Evolutionary conservation across 352 stramenopile species (phyloP).

Genomic region (Thalassiosira mediterranea): DNA sequence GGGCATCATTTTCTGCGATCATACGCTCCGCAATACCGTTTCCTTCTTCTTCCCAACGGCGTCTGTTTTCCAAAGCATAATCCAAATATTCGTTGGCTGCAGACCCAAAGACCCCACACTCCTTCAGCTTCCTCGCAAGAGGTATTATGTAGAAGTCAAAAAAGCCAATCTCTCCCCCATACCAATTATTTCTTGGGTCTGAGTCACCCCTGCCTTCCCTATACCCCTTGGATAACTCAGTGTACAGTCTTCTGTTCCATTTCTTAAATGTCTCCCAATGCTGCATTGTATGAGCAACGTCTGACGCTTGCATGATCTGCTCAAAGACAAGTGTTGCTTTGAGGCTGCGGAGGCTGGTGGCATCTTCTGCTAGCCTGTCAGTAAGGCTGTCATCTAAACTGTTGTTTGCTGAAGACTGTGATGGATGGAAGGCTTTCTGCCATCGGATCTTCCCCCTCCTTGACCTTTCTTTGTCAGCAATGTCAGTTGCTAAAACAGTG

Average conservation of each 20-base stretch:
- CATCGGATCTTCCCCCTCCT: constrained; percentile 18
- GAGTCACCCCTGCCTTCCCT: constrained; percentile 22
- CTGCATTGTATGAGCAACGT: constrained; percentile 57
- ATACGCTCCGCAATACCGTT: constrained; percentile 28
- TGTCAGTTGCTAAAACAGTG: constrained; percentile 45
- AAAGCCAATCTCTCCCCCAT: constrained; percentile 55
- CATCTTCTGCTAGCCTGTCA: constrained; percentile 2
- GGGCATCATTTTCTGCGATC: constrained; percentile 10
- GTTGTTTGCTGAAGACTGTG: too few species aligned
- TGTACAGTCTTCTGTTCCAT: constrained; percentile 55
- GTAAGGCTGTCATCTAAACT: background rate
- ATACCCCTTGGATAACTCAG: constrained; percentile 40
- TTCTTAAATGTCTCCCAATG: constrained; percentile 51
- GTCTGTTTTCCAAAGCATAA: constrained; percentile 35
- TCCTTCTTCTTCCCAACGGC: constrained; percentile 32
- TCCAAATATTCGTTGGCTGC: constrained; percentile 26
- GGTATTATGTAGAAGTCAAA: constrained; percentile 63
- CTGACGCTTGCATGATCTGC: constrained; percentile 53
- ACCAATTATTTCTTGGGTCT: constrained; percentile 47
- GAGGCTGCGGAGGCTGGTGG: constrained; percentile 22
- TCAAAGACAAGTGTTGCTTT: constrained; percentile 47
- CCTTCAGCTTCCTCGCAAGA: constrained; percentile 35
- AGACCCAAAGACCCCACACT: constrained; percentile 46
- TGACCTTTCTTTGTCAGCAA: constrained; percentile 44
- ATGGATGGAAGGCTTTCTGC: constrained; percentile 41